Conservation (phyloP, 2,329 filamentous ascomycete species). For the Zymoseptoria pseudotritici region DNA sequence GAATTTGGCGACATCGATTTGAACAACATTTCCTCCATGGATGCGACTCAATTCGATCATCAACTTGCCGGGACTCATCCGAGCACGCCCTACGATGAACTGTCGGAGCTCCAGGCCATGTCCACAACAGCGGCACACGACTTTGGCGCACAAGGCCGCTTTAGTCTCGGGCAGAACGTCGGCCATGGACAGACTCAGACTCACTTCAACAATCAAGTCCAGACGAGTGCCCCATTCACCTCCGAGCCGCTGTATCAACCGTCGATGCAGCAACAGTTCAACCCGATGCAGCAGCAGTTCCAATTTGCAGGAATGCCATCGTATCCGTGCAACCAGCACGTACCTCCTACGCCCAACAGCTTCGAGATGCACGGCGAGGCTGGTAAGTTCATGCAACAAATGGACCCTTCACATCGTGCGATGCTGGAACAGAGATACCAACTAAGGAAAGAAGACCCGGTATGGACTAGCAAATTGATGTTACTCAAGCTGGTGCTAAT, state of each 20-base stretch:
- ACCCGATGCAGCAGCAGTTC: conserved; percentile 29
- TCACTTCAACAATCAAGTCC: conserved; percentile 8
- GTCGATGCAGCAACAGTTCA: conserved; percentile 19
- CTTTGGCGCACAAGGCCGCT: conserved; percentile 25
- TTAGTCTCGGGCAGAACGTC: conserved; percentile 14
- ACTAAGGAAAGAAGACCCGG: conserved; percentile 61
- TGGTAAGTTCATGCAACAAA: conserved; percentile 49
- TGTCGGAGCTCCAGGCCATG: conserved; percentile 17
- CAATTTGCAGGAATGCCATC: conserved; percentile 35
- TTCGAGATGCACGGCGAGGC: conserved; percentile 62
- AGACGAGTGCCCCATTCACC: conserved; percentile 14
- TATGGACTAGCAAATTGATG: conserved; percentile 31
- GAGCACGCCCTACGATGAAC: conserved; percentile 24
- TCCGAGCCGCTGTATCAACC: conserved; percentile 22
- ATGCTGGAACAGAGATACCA: conserved; percentile 60
- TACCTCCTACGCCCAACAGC: conserved; percentile 74
- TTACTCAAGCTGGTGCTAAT: not conserved
- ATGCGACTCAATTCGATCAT: conserved; percentile 17
- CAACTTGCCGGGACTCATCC: conserved; percentile 22
- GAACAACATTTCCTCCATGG: conserved; percentile 19
- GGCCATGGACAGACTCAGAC: conserved; percentile 2
- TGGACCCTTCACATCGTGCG: conserved; percentile 50
- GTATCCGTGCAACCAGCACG: conserved; percentile 46
- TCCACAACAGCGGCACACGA: conserved; percentile 23
- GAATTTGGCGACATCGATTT: conserved; percentile 33